Evolutionary conservation across 768 basidiomycete genomes (phyloP).

Genomic region (Amanita jacksonii): DNA sequence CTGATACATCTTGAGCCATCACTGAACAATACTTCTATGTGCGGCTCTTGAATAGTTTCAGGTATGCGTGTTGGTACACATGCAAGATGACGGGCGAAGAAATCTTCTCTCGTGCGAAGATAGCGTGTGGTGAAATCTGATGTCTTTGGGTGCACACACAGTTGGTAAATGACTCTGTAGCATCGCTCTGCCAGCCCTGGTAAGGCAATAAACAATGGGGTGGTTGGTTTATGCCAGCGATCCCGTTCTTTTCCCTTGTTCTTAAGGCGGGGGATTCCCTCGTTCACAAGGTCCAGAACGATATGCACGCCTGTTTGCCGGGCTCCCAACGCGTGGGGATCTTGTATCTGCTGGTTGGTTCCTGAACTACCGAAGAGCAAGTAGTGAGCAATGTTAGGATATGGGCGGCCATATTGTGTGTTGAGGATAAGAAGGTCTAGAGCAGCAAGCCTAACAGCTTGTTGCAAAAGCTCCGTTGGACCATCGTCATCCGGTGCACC

Average conservation of each 20-base stretch:
- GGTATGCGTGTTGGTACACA: constrained; percentile 62
- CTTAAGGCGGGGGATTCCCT: constrained; percentile 55
- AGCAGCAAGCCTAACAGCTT: constrained; percentile 66
- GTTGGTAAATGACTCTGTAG: constrained; percentile 74
- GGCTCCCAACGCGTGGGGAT: constrained; percentile 67
- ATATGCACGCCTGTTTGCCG: constrained; percentile 70
- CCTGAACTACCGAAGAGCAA: constrained; percentile 63
- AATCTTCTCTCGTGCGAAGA: constrained; percentile 79
- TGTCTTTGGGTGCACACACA: constrained; percentile 81
- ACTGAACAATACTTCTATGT: constrained; percentile 53
- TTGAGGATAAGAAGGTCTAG: constrained; percentile 77
- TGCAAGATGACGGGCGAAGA: constrained; percentile 80
- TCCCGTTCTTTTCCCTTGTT: constrained; percentile 31
- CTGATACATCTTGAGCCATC: constrained; percentile 66
- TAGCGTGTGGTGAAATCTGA: constrained; percentile 78
- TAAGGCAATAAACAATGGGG: constrained; percentile 52
- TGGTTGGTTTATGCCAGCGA: constrained; percentile 20
- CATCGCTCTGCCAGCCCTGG: constrained; percentile 81
- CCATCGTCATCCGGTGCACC: constrained; percentile 54
- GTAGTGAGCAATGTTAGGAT: constrained; percentile 84
- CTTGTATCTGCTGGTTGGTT: constrained; percentile 60
- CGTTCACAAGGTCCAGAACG: constrained; percentile 66
- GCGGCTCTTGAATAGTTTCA: constrained; percentile 34
- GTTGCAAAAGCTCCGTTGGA: constrained; percentile 38
- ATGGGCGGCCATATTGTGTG: constrained; percentile 49